A percentile compares a stretch with the other conserved stretches of the same genome.
phyloP scores from a whole-genome alignment of 2,329 filamentous ascomycete genomes.

The Graphiopsis chlorocephala region DNA sequence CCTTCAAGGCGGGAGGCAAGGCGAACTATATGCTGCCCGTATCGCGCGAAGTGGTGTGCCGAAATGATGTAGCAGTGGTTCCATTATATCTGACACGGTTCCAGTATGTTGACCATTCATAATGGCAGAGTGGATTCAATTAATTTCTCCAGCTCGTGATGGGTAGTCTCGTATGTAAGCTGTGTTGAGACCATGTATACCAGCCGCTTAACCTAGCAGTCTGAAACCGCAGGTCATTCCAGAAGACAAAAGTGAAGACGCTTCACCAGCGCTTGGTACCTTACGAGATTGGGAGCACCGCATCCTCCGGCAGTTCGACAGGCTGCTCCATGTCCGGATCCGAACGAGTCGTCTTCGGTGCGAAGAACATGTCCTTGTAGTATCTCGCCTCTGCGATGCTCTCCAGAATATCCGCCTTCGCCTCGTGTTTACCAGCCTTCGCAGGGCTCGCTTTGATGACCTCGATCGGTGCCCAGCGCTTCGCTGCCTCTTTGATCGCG shows the following conservation, averaged over 20 bases:
- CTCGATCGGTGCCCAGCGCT: constrained; percentile 70
- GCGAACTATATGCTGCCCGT: background rate
- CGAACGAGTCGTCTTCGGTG: background rate
- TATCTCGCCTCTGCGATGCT: constrained; percentile 89
- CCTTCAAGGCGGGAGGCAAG: background rate
- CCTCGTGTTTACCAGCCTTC: constrained; percentile 78
- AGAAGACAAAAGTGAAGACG: background rate
- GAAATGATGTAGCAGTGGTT: background rate
- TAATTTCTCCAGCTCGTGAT: background rate
- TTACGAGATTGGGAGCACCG: background rate
- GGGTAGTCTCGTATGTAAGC: background rate
- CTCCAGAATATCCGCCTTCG: constrained; percentile 85
- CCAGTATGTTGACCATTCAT: background rate
- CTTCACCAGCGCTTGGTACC: background rate
- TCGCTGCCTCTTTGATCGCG: constrained; percentile 83
- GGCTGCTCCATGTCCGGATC: background rate
- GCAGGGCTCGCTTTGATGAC: constrained; percentile 61
- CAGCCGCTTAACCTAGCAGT: background rate
- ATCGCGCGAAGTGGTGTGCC: background rate
- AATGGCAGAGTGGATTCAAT: background rate
- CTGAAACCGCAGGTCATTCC: background rate
- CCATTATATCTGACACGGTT: background rate
- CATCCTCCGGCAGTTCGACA: background rate
- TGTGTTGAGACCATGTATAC: background rate
- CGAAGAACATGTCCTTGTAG: constrained; percentile 71